phyloP scores from a whole-genome alignment of 495 filamentous ascomycete genomes.

The Letharia lupina region DNA sequence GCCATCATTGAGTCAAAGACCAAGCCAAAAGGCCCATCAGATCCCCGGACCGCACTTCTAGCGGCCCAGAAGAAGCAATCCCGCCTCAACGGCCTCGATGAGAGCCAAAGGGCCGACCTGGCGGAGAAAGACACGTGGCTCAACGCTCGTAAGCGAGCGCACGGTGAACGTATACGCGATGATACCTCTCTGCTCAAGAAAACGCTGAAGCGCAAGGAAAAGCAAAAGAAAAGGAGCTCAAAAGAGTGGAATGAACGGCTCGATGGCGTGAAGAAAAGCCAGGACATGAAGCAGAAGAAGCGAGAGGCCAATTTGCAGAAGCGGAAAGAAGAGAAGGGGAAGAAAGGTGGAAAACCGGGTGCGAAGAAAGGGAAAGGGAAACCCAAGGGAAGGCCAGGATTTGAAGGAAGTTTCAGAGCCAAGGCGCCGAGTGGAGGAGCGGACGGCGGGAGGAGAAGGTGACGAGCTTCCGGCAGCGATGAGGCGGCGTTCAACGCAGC shows the following conservation, averaged over 20 bases:
- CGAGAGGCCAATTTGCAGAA: slow-evolving; percentile 82
- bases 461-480: slow-evolving; percentile 31
- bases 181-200: slow-evolving; percentile 87
- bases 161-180: slow-evolving; percentile 85
- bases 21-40: slow-evolving; percentile 68
- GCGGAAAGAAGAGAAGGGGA: slow-evolving; percentile 63
- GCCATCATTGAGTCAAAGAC: slow-evolving; percentile 46
- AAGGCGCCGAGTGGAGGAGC: slow-evolving; percentile 28
- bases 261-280: slow-evolving; percentile 63
- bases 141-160: slow-evolving; percentile 78
- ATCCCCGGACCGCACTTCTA: slow-evolving; percentile 65
- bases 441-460: slow-evolving; percentile 16
- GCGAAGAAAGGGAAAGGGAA: slow-evolving; percentile 52
- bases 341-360: slow-evolving; percentile 46
- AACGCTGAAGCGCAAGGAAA: slow-evolving; percentile 86
- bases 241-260: slow-evolving; percentile 81
- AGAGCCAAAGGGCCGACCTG: slow-evolving; percentile 71
- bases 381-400: slow-evolving; percentile 64
- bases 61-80: slow-evolving; percentile 62
- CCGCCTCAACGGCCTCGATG: slow-evolving; percentile 61
- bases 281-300: slow-evolving; percentile 75
- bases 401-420: slow-evolving; percentile 82
- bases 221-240: slow-evolving; percentile 79
- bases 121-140: slow-evolving; percentile 92
- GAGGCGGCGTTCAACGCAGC: not conserved